Percentiles rank a stretch among this genome's conserved stretches.
Evolutionary conservation across 129 eudicot genomes (phyloP).

Genomic region (Kitagawia praeruptora): DNA sequence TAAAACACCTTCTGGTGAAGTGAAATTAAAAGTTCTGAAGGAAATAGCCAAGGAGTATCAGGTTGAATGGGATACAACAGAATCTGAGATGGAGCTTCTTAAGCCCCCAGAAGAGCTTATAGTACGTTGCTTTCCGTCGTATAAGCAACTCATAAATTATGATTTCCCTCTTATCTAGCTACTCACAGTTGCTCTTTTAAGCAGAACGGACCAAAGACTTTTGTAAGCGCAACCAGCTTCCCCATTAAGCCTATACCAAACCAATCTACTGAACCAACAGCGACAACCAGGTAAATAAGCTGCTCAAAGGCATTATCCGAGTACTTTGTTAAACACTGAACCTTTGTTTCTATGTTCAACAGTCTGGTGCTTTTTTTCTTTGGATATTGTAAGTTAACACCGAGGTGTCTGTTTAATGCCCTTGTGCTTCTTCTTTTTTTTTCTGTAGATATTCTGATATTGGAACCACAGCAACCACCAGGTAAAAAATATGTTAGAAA

Average conservation of each 20-base stretch:
- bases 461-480: conserved; percentile 21
- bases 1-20: conserved; percentile 83
- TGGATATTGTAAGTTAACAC: background rate
- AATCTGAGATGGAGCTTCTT: conserved; percentile 80
- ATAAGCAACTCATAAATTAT: background rate
- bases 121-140: conserved; percentile 29
- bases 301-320: background rate
- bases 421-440: background rate
- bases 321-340: background rate
- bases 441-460: conserved; percentile 33
- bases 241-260: conserved; percentile 46
- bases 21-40: conserved; percentile 71
- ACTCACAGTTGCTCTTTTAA: conserved; percentile 9
- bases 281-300: conserved; percentile 5
- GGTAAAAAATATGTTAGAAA: background rate
- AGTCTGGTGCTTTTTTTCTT: background rate
- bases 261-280: conserved; percentile 38
- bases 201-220: conserved; percentile 76
- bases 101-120: conserved; percentile 89
- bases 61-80: conserved; percentile 88
- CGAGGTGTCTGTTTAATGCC: background rate
- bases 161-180: conserved; percentile 2
- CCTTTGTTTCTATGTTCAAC: background rate
- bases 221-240: conserved; percentile 72
- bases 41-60: conserved; percentile 96